phyloP scores from a whole-genome alignment of 441 rosid species.

The Pelargonium myrrhifolium region DNA sequence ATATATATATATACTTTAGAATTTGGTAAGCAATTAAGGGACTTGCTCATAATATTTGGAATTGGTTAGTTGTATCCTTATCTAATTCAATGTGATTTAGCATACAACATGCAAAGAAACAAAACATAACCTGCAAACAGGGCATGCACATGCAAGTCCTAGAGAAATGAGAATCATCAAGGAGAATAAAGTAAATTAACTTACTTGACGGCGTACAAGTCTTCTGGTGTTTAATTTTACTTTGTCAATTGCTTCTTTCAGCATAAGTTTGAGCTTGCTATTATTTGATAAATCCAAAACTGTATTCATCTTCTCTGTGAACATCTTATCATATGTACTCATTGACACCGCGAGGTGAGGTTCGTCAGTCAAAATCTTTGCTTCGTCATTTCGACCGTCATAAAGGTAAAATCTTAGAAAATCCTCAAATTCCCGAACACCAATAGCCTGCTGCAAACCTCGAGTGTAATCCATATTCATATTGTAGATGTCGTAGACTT shows the following conservation, averaged over 20 bases:
- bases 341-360: constrained; percentile 19
- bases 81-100: too few species aligned
- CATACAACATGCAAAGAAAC: too few species aligned
- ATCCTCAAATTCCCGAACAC: constrained; percentile 69
- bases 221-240: constrained; percentile 71
- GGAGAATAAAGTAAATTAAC: constrained; percentile 14
- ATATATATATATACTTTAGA: too few species aligned
- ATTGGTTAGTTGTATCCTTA: not conserved
- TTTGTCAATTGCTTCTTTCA: constrained; percentile 59
- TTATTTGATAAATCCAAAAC: constrained; percentile 31
- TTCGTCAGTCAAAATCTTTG: constrained; percentile 15
- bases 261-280: constrained; percentile 33
- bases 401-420: constrained; percentile 39
- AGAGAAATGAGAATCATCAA: not conserved
- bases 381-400: constrained; percentile 15
- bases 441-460: constrained; percentile 81
- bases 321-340: constrained; percentile 25
- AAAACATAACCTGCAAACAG: too few species aligned
- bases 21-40: too few species aligned
- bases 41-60: not conserved
- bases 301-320: constrained; percentile 37
- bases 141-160: not conserved
- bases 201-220: constrained; percentile 84
- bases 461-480: constrained; percentile 59
- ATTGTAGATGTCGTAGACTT: constrained; percentile 64